These are phyloP conservation scores for Xylariaceae sp. DNA, from an alignment of 2,329 filamentous ascomycete species.

Conservation along the genomic window DNA sequence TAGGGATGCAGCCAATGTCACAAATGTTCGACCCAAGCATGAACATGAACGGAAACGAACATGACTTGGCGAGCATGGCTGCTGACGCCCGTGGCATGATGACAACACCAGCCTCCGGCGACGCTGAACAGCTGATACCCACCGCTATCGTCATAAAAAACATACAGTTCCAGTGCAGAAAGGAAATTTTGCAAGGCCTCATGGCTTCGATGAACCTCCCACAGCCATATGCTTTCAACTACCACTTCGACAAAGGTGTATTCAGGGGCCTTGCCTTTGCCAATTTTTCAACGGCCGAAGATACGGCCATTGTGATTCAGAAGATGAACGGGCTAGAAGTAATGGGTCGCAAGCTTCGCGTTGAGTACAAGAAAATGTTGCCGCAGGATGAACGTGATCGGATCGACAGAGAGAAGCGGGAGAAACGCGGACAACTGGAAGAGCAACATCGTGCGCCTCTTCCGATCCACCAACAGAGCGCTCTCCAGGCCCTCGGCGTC, in stretches of 20 bases:
- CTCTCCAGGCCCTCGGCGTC: conserved; percentile 78
- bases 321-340: conserved; percentile 95
- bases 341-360: conserved; percentile 89
- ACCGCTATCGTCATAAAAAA: conserved; percentile 99
- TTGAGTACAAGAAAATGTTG: conserved; percentile 99
- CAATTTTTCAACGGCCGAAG: conserved; percentile 95
- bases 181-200: conserved; percentile 88
- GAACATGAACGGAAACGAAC: conserved; percentile 49
- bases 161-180: conserved; percentile 97
- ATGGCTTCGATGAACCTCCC: conserved; percentile 96
- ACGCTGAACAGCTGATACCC: conserved; percentile 89
- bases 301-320: conserved; percentile 91
- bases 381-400: conserved; percentile 92
- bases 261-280: conserved; percentile 96
- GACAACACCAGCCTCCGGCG: conserved; percentile 54
- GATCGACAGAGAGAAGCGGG: conserved; percentile 95
- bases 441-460: conserved; percentile 87
- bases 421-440: conserved; percentile 93
- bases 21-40: conserved; percentile 45
- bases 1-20: conserved; percentile 52
- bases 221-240: conserved; percentile 98
- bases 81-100: conserved; percentile 51
- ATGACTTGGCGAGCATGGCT: conserved; percentile 43
- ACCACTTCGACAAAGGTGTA: conserved; percentile 98
- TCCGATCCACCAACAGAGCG: conserved; percentile 79